Percentiles rank a stretch among this genome's conserved stretches.
phyloP scores from a whole-genome alignment of 1,139 yeast species.

The Protomyces pachydermus region DNA sequence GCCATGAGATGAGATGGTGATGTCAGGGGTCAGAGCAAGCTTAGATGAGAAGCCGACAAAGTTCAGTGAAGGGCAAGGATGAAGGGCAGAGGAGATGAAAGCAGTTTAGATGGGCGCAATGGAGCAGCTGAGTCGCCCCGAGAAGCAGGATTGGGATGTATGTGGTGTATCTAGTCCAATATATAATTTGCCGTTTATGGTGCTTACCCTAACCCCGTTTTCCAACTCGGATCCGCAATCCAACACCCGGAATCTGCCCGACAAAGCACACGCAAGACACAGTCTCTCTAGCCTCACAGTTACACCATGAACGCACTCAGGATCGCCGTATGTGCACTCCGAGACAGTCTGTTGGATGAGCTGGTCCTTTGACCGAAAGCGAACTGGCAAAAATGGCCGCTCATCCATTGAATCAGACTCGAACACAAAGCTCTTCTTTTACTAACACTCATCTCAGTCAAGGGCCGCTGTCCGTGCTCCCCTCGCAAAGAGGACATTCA shows the following conservation, averaged over 20 bases:
- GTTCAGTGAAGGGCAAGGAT: background rate
- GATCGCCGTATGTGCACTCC: slow-evolving; percentile 2
- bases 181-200: too few species aligned
- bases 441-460: background rate
- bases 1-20: slow-evolving; percentile 3
- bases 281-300: background rate
- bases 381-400: too few species aligned
- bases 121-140: too few species aligned
- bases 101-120: too few species aligned
- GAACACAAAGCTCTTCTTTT: background rate
- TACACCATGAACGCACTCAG: slow-evolving; percentile 2
- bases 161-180: too few species aligned
- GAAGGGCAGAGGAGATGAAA: background rate
- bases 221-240: background rate
- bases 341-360: background rate
- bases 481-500: slow-evolving; percentile 5
- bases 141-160: too few species aligned
- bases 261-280: background rate
- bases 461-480: slow-evolving; percentile 16
- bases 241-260: background rate
- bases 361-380: background rate
- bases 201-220: background rate
- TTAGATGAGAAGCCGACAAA: background rate
- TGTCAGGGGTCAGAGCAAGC: background rate
- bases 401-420: background rate